Conservation (phyloP, 306 rosid genomes). For the Calophaca sinica region DNA sequence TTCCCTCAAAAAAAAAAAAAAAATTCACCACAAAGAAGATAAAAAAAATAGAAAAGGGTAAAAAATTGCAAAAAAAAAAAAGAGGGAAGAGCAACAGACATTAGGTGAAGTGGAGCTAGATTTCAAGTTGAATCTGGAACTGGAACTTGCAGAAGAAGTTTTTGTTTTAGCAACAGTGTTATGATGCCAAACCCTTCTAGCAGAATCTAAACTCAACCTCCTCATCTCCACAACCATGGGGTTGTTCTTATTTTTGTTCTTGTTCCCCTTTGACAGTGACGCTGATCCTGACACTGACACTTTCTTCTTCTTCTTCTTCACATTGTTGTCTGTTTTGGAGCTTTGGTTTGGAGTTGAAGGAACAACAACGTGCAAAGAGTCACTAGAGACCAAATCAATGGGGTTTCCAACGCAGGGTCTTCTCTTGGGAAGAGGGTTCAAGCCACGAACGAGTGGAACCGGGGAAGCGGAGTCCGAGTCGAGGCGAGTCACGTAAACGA, state of each 20-base stretch:
- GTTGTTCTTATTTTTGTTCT: background rate
- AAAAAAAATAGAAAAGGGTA: too few relatives aligned
- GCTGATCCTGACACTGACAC: background rate
- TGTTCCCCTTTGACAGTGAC: background rate
- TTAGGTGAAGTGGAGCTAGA: conserved; percentile 43
- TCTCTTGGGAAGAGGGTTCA: conserved; percentile 66
- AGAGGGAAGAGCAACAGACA: conserved; percentile 16
- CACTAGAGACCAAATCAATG: conserved; percentile 59
- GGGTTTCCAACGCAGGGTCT: conserved; percentile 71
- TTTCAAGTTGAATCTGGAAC: conserved; percentile 46
- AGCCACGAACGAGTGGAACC: conserved; percentile 64
- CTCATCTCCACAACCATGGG: conserved; percentile 48
- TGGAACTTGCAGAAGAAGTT: conserved; percentile 20
- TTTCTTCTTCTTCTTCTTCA: conserved; percentile 39
- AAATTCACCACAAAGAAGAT: too few relatives aligned
- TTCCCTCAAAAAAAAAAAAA: too few relatives aligned
- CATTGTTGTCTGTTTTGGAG: background rate
- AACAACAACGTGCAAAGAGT: conserved; percentile 38
- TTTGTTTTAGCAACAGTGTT: conserved; percentile 22
- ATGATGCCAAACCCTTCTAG: conserved; percentile 68
- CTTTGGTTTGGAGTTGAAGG: background rate
- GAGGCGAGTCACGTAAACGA: conserved; percentile 68
- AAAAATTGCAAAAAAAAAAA: too few relatives aligned
- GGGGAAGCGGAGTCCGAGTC: conserved; percentile 51
- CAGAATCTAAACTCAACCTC: conserved; percentile 78